Conservation (phyloP, 371 early-diverging fungal genomes). For the Homolaphlyctis polyrhiza region DNA sequence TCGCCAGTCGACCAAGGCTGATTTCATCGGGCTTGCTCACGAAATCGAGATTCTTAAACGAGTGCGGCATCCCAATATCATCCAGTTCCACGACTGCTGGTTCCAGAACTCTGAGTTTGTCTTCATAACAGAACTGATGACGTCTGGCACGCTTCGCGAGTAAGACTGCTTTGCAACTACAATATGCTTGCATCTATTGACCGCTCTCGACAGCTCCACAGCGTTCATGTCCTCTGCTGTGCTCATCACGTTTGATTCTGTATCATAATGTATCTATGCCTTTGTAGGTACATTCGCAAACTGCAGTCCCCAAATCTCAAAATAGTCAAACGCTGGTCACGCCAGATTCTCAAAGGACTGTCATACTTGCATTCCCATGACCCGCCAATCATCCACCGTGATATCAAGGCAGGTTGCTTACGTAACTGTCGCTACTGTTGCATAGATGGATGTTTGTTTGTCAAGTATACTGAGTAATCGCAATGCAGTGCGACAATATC, state of each 20-base stretch:
- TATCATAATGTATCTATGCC: too few species aligned
- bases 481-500: constrained; percentile 65
- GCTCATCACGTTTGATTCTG: too few species aligned
- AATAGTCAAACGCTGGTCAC: constrained; percentile 74
- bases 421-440: background rate
- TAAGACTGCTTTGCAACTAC: constrained; percentile 24
- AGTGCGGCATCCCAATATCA: constrained; percentile 68
- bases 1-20: constrained; percentile 54
- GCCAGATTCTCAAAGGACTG: constrained; percentile 78
- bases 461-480: constrained; percentile 23
- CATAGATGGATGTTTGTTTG: background rate
- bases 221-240: background rate
- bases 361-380: constrained; percentile 72
- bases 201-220: background rate
- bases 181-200: background rate
- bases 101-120: constrained; percentile 68
- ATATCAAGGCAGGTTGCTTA: constrained; percentile 61
- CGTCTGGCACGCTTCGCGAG: constrained; percentile 70
- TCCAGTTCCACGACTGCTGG: constrained; percentile 74
- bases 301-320: constrained; percentile 56
- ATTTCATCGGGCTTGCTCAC: constrained; percentile 62
- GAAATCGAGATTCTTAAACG: constrained; percentile 66
- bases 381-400: constrained; percentile 86
- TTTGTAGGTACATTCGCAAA: constrained; percentile 43
- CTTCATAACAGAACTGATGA: constrained; percentile 92